phyloP scores from a whole-genome alignment of 768 basidiomycete genomes.

The Coprinopsis sp. region DNA sequence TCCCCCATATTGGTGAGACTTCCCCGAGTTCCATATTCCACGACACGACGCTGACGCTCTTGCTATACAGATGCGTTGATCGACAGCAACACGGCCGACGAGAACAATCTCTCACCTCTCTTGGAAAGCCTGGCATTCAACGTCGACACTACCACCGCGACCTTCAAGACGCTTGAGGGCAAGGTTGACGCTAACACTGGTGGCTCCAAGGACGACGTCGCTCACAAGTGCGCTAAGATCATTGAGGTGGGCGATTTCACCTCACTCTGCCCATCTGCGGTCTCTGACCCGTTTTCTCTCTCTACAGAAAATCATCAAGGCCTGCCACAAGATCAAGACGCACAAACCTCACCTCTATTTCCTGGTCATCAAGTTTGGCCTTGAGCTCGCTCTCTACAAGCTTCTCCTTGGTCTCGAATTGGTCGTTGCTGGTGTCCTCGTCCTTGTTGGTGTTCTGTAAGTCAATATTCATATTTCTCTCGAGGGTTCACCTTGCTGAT shows the following conservation, averaged over 20 bases:
- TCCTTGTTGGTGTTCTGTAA: slow-evolving; percentile 6
- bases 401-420: slow-evolving; percentile 6
- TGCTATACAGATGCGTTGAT: slow-evolving; percentile 8
- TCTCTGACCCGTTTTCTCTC: neutral
- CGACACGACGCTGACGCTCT: neutral
- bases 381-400: slow-evolving; percentile 9
- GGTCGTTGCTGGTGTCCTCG: slow-evolving; percentile 4
- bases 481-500: too few relatives aligned
- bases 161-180: slow-evolving; percentile 2
- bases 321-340: slow-evolving; percentile 8
- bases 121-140: neutral
- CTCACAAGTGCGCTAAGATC: slow-evolving; percentile 4
- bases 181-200: slow-evolving; percentile 4
- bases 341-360: slow-evolving; percentile 4
- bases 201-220: slow-evolving; percentile 15
- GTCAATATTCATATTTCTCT: too few relatives aligned
- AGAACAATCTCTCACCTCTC: slow-evolving; percentile 7
- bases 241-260: slow-evolving; percentile 1
- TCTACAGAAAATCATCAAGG: neutral
- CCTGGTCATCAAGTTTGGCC: slow-evolving; percentile 8
- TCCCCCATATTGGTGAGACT: slow-evolving; percentile 11
- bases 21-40: neutral
- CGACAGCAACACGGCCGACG: neutral
- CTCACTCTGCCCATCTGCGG: neutral
- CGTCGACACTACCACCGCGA: neutral